Evolutionary conservation across 2,329 filamentous ascomycete species (phyloP), one percentile per base, ranked within the genome.

Genomic region (Cladosporium sp.): DNA sequence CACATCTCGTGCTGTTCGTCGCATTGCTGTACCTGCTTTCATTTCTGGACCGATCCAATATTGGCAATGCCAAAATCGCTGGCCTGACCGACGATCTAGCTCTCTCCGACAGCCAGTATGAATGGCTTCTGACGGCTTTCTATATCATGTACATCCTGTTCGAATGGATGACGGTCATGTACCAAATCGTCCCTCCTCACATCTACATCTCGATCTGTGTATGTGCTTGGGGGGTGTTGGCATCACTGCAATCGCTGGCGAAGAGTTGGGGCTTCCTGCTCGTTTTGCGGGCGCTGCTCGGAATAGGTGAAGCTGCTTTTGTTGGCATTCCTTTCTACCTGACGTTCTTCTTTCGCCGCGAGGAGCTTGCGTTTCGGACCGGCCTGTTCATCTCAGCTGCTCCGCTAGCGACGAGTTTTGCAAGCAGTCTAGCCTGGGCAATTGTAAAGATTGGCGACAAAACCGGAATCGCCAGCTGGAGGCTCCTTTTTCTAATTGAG

Each of bases 331-430:
- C 82, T 0, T 83, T 84, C 62, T 85, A 83, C 56, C 67, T 85
- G 8, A 82, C 80, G 0, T 78, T 83, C 61, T 85, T 85, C 70
- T 85, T 80, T 64, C 75, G 74, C 11, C 71, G 80, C 6, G 72
- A 82, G 43, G 92, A 97, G 68, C 74, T 96, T 33, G 92, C 91
- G 0, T 85, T 93, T 56, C 77, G 91, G 35, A 93, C 87, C 0
- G 91, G 89, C 18, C 78, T 95, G 1, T 95, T 95, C 70, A 84
- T 96, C 50, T 90, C 88, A 1, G 91, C 81, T 0, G 80, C 80
- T 6, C 80, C 81, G 0, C 66, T 84, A 33, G 81, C 81, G 33
- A 79, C 79, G 8, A 80, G 77, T 2, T 84, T 93, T 58, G 90
- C 90, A 0, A 88, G 88, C 37, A 85, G 80, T 8, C 75, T 95